Percentiles rank a stretch among this genome's conserved stretches.
Evolutionary conservation across 768 basidiomycete species (phyloP).

Genomic region (Russula brevipes): DNA sequence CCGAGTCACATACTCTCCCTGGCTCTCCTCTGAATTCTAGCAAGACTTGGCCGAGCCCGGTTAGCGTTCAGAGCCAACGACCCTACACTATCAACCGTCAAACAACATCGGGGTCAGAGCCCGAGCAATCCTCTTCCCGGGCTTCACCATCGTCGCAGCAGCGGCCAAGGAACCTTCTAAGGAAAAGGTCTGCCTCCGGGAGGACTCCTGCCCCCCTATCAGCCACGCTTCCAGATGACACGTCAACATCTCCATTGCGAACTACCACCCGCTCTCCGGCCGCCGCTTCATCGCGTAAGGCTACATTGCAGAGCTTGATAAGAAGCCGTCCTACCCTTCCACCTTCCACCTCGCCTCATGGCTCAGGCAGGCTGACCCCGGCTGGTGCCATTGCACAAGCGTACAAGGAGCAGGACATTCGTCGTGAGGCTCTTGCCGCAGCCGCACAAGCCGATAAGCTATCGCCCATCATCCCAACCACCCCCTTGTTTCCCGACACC

Average conservation of each 20-base stretch:
- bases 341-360: background rate
- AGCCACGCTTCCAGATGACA: background rate
- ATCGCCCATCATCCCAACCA: background rate
- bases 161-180: constrained; percentile 10
- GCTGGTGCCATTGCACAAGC: constrained; percentile 24
- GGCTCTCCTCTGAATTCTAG: background rate
- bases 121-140: background rate
- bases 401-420: constrained; percentile 23
- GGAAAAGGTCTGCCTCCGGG: constrained; percentile 9
- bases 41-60: constrained; percentile 14
- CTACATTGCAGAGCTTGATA: constrained; percentile 11
- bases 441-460: constrained; percentile 9
- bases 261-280: background rate
- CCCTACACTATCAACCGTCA: background rate
- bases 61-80: background rate
- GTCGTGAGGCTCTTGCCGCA: constrained; percentile 22
- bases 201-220: background rate
- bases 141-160: background rate
- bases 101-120: background rate
- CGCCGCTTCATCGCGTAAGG: background rate
- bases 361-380: constrained; percentile 23
- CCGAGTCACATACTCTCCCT: constrained; percentile 11
- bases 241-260: constrained; percentile 4
- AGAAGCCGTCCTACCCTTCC: constrained; percentile 4
- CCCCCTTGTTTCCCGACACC: background rate